phyloP scores from a whole-genome alignment of 2,329 filamentous ascomycete genomes.

The Chrysosporium queenslandicum region DNA sequence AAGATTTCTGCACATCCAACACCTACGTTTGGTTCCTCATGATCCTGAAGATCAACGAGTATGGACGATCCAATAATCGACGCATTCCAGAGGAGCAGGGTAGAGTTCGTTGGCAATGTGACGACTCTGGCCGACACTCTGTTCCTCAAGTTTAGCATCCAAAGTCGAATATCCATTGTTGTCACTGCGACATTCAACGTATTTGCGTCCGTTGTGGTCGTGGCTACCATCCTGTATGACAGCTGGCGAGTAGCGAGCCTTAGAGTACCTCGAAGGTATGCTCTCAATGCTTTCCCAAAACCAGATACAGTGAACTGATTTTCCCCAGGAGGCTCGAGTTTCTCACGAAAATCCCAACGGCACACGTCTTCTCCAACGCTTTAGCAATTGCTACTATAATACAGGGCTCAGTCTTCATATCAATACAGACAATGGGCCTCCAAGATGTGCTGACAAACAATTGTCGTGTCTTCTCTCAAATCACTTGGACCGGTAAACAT shows the following conservation, averaged over 20 bases:
- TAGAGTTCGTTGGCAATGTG: constrained; percentile 2
- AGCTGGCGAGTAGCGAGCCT: constrained; percentile 12
- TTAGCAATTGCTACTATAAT: constrained; percentile 17
- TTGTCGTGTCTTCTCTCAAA: constrained; percentile 17
- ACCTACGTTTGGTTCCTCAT: not conserved
- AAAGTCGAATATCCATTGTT: constrained; percentile 16
- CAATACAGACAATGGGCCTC: constrained; percentile 16
- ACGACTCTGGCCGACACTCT: constrained; percentile 8
- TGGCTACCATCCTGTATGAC: constrained; percentile 16
- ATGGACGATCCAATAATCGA: constrained; percentile 3
- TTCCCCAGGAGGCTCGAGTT: constrained; percentile 10
- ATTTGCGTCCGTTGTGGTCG: constrained; percentile 15
- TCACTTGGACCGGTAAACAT: constrained; percentile 21
- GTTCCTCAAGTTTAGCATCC: constrained; percentile 14
- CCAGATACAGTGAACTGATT: not conserved
- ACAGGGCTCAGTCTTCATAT: constrained; percentile 18
- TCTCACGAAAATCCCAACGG: constrained; percentile 16
- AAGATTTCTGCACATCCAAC: not conserved
- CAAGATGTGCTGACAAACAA: constrained; percentile 11
- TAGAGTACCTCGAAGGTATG: constrained; percentile 11
- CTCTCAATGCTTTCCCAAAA: not conserved
- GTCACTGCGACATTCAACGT: constrained; percentile 18
- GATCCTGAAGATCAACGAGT: not conserved
- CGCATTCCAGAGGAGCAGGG: constrained; percentile 1
- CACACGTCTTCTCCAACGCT: constrained; percentile 17